Base-by-base conservation (phyloP, 352 stramenopile species). In the Phytopythium litorale region DNA sequence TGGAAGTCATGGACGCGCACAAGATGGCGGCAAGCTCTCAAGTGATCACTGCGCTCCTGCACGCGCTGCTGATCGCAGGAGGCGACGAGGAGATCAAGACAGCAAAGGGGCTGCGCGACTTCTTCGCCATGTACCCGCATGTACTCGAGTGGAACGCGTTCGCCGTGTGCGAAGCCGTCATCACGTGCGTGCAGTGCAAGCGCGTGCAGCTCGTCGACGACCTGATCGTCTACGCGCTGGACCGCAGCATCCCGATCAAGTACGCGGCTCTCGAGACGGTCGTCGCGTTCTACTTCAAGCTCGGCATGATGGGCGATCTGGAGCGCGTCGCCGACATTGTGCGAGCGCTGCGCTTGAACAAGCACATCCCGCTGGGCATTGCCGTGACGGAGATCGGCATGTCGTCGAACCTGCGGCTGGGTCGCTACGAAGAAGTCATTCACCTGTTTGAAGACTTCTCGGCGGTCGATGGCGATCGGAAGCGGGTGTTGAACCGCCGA, bases 381-480 rank as follows among this genome's bases (percentile, higher is more conserved):
- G 68, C 79, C 42, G 64, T 92, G 37, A 91, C 76, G 18, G 84
- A 92, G 61, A 82, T 92, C 48, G 84, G 79, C 37, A 92, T 92
- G 78, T 61, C 76, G 45, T 78, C 81, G 25, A 92, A 90, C 53
- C 58, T 79, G 2, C 79, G 78, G 4, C 69, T 92, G 32, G 67
- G 71, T 25, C 73, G 81, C 4, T 80, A 79, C 38, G 64, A 87
- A 32, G 84, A 91, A 68, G 81, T 84, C 9, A 66, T 84, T 15
- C 67, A 89, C 25, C 62, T 92, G 4, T 91, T 92, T 56, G 84
- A 92, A 63, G 84, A 91, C 65, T 92, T 92, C 56, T 72, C 77
- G 7, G 63, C 72, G 19, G 66, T 75, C 7, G 81, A 92, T 33
- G 79, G 81, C 42, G 76, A 90, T 5, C 70, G 73, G n/a, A 86